Evolutionary conservation across 164 flowering plant species (phyloP), one percentile per base, ranked within the genome.

Genomic region (Platanus orientalis): DNA sequence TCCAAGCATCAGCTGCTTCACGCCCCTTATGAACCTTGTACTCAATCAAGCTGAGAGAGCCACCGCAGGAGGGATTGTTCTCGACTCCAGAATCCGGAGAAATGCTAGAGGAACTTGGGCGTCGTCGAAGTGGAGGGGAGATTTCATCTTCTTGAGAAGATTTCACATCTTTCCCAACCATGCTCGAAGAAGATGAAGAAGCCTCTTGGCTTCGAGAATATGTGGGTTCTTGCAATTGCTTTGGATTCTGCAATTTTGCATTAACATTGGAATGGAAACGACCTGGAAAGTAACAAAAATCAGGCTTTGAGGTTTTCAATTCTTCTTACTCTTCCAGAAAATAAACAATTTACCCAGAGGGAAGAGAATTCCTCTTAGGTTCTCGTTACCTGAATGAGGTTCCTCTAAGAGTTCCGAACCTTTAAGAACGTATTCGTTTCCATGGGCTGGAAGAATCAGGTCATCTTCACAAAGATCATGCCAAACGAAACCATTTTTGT

Each of bases 401-500:
- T 85, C 96, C 58, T 89, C 94, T 55, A 89, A 76, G 48, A 95
- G 80, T 76, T 95, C 97, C 6, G 99, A 92, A 58, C 99, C 99
- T 71, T 95, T 95, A 49, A 95, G 94, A 62, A 92, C 87, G 58
- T 89, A 90, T 64, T 95, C 97, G 75, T 79, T 84, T 47, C 97
- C 97, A 71, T 84, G 83, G 59, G 88, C 82, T 29, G 97, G 97
- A 71, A 82, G 82, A 71, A 95, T 92, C 13, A 86, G 61, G 65
- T 95, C 99, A 72, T 88, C 89, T 58, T 88, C 90, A 54, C 79
- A 74, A 17, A 95, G 81, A 77, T 95, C 97, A 62, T 95, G 97
- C 97, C 99, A 95, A 12, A 95, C 97, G 79, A 78, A 95, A 60
- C 97, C 99, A 71, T 69, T 88, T 84, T 83, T 95, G 70, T 95